Base-by-base conservation (phyloP, 2,329 filamentous ascomycete species). In the Aaosphaeria pasadenensis region DNA sequence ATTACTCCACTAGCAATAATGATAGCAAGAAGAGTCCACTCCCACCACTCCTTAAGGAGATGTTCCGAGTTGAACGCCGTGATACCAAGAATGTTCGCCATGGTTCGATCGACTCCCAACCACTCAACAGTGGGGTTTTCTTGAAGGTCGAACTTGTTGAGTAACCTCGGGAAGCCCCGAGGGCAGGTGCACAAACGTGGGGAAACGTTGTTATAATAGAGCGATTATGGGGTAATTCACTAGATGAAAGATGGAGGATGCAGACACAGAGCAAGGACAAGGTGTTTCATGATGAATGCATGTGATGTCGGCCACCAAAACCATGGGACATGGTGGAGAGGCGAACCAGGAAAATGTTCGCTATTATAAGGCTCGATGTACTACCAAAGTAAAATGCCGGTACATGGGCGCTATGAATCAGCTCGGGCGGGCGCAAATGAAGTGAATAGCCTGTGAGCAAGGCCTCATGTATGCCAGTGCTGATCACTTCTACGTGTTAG, bases 21-120 rank as follows among this genome's bases (percentile, higher is more conserved):
- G 35, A 70, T 63, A 24, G 60, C 59, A 11, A 69, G 50, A 7
- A 70, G 57, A 5, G 57, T 53, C 56, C 53, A 66, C 43, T 68
- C 57, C 67, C 67, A 70, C 67, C 67, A 70, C 30, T 56, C 35
- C 11, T 55, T 51, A 7, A 65, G 47, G 7, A 50, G 39, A n/a
- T 45, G 39, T n/a, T 55, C 63, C 45, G 48, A 47, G 7, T 44
- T 46, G 40, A 69, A 70, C 13, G 67, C 64, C 30, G 43, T 52
- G 41, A 70, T 62, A 13, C 64, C 64, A 33, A 66, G 48, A 38
- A 66, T 59, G 11, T 60, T 51, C 31, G 57, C 57, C 59, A 62
- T 64, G 47, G 49, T 49, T 41, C 42, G 43, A 49, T 46, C 30
- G 43, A 32, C 30, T 35, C 35, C 44, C 35, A 24, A n/a, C 17